A percentile compares a stretch with the other conserved stretches of the same genome.
Evolutionary conservation across 306 rosid genomes (phyloP).

Genomic region (Boehmeria nivea): DNA sequence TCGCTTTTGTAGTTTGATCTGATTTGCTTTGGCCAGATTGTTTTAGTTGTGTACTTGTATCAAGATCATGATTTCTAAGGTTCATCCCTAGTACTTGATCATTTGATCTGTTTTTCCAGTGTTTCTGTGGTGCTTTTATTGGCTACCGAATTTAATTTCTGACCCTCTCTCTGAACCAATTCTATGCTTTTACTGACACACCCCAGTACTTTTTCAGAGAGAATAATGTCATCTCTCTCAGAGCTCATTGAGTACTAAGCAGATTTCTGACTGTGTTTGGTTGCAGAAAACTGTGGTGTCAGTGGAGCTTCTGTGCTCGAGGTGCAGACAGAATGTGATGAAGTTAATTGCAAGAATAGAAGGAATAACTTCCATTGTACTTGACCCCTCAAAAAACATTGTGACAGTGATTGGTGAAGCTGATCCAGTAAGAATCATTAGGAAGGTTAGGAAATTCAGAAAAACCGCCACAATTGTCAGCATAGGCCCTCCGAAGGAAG

Average conservation of each 20-base stretch:
- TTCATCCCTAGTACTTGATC: conserved; percentile 21
- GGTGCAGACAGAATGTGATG: conserved; percentile 50
- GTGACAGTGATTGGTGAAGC: conserved; percentile 55
- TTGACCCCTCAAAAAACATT: conserved; percentile 35
- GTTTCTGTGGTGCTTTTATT: conserved; percentile 5
- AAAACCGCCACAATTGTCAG: conserved; percentile 37
- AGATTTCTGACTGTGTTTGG: conserved; percentile 17
- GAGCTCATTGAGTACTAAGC: neutral
- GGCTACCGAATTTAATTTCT: conserved; percentile 24
- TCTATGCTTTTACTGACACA: conserved; percentile 27
- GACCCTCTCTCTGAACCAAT: conserved; percentile 14
- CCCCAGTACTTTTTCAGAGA: conserved; percentile 22
- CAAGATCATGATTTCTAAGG: conserved; percentile 47
- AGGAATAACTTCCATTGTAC: conserved; percentile 40
- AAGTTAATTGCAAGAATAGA: conserved; percentile 41
- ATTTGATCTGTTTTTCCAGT: neutral
- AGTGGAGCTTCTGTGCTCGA: conserved; percentile 46
- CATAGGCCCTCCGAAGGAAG: conserved; percentile 34
- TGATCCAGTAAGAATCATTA: conserved; percentile 47
- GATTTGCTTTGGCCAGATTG: neutral
- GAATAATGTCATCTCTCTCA: conserved; percentile 8
- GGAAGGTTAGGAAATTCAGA: conserved; percentile 46
- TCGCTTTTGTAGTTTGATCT: conserved; percentile 16
- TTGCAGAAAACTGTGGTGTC: conserved; percentile 56
- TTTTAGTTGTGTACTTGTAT: neutral